Conservation (phyloP, 305 asterid species). For the Plantago rigida region DNA sequence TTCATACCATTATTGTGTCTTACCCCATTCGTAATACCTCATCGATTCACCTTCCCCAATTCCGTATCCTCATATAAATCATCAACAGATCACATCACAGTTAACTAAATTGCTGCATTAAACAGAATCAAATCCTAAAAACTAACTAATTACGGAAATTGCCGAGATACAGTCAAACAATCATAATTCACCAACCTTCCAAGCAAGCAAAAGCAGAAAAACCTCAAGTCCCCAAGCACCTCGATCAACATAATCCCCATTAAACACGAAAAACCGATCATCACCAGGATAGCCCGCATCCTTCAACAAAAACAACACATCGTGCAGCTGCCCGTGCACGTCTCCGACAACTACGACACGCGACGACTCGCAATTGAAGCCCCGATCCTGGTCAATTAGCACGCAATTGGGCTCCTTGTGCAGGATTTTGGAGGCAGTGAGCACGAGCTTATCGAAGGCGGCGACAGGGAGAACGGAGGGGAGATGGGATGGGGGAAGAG, state of each 20-base stretch:
- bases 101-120: no score
- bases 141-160: not conserved
- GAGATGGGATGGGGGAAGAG: conserved; percentile 47
- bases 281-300: conserved; percentile 67
- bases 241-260: conserved; percentile 89
- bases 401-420: conserved; percentile 84
- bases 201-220: conserved; percentile 61
- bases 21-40: no score
- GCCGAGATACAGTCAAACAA: not conserved
- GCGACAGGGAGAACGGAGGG: conserved; percentile 67
- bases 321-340: conserved; percentile 90
- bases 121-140: not conserved
- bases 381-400: conserved; percentile 38
- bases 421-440: conserved; percentile 65
- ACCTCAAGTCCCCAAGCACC: conserved; percentile 99
- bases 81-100: no score
- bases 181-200: conserved; percentile 54
- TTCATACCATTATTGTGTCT: no score
- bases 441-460: conserved; percentile 60
- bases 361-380: conserved; percentile 22
- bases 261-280: conserved; percentile 70
- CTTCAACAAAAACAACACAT: conserved; percentile 56
- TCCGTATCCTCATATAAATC: no score
- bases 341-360: conserved; percentile 85
- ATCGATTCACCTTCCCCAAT: no score